Evolutionary conservation across 1,284 basidiomycete genomes (phyloP).

Genomic region (Anthracocystis panici-leucophaei): DNA sequence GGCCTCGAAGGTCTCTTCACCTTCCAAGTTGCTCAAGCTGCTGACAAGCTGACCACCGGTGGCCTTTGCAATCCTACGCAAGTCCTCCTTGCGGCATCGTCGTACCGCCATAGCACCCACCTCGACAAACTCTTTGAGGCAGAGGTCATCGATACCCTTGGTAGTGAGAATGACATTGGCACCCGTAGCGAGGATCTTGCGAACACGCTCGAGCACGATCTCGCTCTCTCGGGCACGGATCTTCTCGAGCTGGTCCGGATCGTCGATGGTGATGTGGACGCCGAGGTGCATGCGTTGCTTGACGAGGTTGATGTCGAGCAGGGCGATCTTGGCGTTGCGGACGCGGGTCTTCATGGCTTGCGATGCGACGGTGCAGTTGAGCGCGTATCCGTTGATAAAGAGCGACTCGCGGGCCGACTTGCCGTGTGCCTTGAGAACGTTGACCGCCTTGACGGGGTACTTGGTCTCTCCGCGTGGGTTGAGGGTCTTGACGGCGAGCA

Average conservation of each 20-base stretch:
- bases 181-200: constrained; percentile 94
- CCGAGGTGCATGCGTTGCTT: constrained; percentile 98
- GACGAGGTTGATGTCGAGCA: constrained; percentile 97
- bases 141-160: constrained; percentile 98
- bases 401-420: constrained; percentile 94
- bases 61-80: constrained; percentile 95
- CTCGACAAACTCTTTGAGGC: constrained; percentile 98
- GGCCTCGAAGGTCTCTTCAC: constrained; percentile 96
- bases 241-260: constrained; percentile 95
- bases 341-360: constrained; percentile 99
- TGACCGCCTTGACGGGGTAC: constrained; percentile 99
- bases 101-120: constrained; percentile 99
- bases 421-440: constrained; percentile 98
- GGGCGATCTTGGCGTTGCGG: constrained; percentile 93
- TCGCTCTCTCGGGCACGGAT: constrained; percentile 95
- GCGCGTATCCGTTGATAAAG: constrained; percentile 94
- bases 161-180: constrained; percentile 98
- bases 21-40: constrained; percentile 94
- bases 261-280: constrained; percentile 94
- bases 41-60: constrained; percentile 94
- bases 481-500: constrained; percentile 95
- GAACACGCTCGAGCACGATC: constrained; percentile 93
- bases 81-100: constrained; percentile 96
- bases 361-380: constrained; percentile 98
- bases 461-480: constrained; percentile 96